phyloP scores from a whole-genome alignment of 2,329 filamentous ascomycete genomes.

The Cordyceps militaris region DNA sequence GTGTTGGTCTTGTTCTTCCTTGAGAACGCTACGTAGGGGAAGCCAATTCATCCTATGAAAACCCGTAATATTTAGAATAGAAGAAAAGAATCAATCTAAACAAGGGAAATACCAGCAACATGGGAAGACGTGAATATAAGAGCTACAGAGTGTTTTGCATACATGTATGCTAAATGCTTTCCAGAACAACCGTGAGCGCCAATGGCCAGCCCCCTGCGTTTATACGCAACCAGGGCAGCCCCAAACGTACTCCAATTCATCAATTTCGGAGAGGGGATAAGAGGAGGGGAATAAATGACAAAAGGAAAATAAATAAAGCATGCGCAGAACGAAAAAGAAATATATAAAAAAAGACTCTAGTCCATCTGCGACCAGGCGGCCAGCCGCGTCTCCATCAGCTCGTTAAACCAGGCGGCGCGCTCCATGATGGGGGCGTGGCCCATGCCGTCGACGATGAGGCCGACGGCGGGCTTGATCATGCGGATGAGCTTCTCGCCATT shows the following conservation, averaged over 20 bases:
- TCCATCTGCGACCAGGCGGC: constrained; percentile 42
- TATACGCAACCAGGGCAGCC: neutral
- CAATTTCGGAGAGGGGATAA: neutral
- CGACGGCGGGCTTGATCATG: constrained; percentile 54
- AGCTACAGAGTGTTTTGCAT: constrained; percentile 1
- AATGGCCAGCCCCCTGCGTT: neutral
- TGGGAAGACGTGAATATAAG: neutral
- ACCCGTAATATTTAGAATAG: neutral
- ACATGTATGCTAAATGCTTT: neutral
- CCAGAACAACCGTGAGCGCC: constrained; percentile 2
- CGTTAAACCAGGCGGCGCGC: constrained; percentile 61
- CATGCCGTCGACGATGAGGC: constrained; percentile 58
- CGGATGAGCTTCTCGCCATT: constrained; percentile 64
- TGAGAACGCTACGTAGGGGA: constrained; percentile 18
- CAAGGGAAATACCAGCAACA: neutral
- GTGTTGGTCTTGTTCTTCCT: constrained; percentile 81
- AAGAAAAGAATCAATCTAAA: neutral
- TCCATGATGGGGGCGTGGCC: constrained; percentile 74
- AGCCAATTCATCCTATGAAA: neutral
- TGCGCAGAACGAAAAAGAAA: neutral
- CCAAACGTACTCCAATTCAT: neutral
- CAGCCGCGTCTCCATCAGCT: constrained; percentile 51
- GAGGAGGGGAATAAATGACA: neutral
- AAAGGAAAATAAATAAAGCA: neutral
- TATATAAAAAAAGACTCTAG: neutral